Conservation (phyloP, 768 basidiomycete species). For the Tricholomella constricta region DNA sequence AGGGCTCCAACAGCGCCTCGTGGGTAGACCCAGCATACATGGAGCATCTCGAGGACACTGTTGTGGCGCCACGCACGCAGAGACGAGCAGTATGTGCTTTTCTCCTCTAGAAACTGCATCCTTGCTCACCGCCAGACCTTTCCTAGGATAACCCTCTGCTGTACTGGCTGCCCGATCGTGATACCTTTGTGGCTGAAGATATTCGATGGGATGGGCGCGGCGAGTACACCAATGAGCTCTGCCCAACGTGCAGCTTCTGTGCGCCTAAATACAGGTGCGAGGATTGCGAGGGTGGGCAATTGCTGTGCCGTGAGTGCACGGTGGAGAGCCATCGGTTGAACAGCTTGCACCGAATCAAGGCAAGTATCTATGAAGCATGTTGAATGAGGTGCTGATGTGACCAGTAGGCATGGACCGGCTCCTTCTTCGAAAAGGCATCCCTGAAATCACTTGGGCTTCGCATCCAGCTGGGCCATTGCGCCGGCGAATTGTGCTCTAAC, state of each 20-base stretch:
- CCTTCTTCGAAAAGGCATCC: conserved; percentile 1
- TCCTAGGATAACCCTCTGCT: conserved; percentile 2
- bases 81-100: too few relatives aligned
- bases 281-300: conserved; percentile 6
- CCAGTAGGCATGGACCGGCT: neutral
- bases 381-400: neutral
- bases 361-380: neutral
- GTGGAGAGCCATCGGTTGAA: conserved; percentile 1
- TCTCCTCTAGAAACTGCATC: too few relatives aligned
- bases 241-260: neutral
- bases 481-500: conserved; percentile 12
- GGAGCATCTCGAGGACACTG: too few relatives aligned
- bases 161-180: conserved; percentile 3
- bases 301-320: conserved; percentile 4
- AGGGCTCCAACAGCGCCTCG: too few relatives aligned
- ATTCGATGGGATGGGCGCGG: conserved; percentile 6
- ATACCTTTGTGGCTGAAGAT: conserved; percentile 2
- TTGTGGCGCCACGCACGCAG: too few relatives aligned
- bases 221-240: neutral
- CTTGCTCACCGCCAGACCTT: too few relatives aligned
- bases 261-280: neutral
- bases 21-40: too few relatives aligned
- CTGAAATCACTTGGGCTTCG: too few relatives aligned
- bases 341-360: conserved; percentile 5
- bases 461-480: conserved; percentile 6